These are phyloP conservation scores for Silene latifolia DNA, from an alignment of 148 eudicot genomes.

Conservation along the genomic window DNA sequence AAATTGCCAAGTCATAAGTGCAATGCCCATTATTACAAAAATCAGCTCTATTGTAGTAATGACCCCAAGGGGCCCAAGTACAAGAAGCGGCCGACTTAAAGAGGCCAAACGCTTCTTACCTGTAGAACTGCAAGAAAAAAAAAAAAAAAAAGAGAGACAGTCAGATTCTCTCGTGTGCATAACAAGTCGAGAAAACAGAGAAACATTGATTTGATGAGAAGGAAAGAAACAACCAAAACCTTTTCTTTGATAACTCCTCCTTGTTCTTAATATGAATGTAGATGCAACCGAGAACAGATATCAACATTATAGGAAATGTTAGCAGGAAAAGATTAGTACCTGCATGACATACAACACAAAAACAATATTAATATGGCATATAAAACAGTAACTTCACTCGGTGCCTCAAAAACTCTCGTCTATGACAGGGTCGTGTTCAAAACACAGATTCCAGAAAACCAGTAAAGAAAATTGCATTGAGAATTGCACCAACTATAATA, in stretches of 20 bases:
- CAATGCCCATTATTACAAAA: constrained; percentile 40
- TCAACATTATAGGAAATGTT: constrained; percentile 51
- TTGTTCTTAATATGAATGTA: constrained; percentile 43
- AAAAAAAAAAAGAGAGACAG: not conserved
- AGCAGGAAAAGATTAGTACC: constrained; percentile 55
- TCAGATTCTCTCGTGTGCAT: not conserved
- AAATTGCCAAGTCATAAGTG: constrained; percentile 44
- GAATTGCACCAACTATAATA: no score
- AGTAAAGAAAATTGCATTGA: no score
- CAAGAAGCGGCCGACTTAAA: constrained; percentile 40
- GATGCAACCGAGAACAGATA: constrained; percentile 48
- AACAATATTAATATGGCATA: not conserved
- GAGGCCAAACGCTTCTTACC: constrained; percentile 15
- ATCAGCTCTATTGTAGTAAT: constrained; percentile 38
- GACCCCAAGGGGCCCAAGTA: constrained; percentile 46
- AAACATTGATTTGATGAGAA: not conserved
- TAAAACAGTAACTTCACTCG: no score
- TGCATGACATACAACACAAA: constrained; percentile 18
- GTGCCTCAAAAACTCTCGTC: no score
- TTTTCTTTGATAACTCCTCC: constrained; percentile 21
- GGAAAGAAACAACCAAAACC: constrained; percentile 26
- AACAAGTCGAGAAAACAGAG: not conserved
- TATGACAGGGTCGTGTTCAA: not conserved
- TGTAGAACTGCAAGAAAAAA: constrained; percentile 13
- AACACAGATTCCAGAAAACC: not conserved